Conservation (phyloP, 1,139 yeast genomes). For the Hanseniaspora gamundiae region DNA sequence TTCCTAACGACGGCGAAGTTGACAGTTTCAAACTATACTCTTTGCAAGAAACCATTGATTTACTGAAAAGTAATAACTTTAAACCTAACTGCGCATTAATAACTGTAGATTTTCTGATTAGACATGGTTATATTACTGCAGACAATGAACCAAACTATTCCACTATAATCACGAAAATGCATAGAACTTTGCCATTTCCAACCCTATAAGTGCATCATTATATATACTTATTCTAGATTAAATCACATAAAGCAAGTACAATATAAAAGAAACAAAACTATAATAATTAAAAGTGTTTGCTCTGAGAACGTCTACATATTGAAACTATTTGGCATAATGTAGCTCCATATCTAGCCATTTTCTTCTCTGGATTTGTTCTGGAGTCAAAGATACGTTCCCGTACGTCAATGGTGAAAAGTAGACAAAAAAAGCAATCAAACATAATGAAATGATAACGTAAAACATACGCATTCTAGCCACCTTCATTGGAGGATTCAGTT, state of each 20-base stretch:
- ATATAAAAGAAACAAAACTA: too few species aligned
- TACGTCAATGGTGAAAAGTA: constrained; percentile 79
- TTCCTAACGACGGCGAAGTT: constrained; percentile 80
- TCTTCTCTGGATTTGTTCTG: constrained; percentile 57
- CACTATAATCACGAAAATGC: constrained; percentile 47
- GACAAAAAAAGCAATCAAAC: constrained; percentile 51
- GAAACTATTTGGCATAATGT: constrained; percentile 61
- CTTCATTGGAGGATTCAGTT: constrained; percentile 15
- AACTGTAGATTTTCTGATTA: constrained; percentile 67
- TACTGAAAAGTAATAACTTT: constrained; percentile 45
- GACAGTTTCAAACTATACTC: constrained; percentile 55
- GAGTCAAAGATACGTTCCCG: constrained; percentile 56
- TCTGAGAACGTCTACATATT: too few species aligned
- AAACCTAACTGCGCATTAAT: constrained; percentile 85
- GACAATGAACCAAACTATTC: constrained; percentile 52
- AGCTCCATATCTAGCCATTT: constrained; percentile 74
- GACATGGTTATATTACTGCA: constrained; percentile 60
- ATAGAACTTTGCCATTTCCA: constrained; percentile 65
- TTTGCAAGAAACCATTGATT: constrained; percentile 40
- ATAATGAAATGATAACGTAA: constrained; percentile 31
- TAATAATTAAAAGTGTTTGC: too few species aligned
- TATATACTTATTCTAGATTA: not conserved
- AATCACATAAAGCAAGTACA: not conserved
- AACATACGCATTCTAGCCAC: constrained; percentile 25
- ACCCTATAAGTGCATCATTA: constrained; percentile 19